A percentile compares a stretch with the other conserved stretches of the same genome.
phyloP scores from a whole-genome alignment of 1,139 yeast genomes.

The Blastobotrys buckinghamii region DNA sequence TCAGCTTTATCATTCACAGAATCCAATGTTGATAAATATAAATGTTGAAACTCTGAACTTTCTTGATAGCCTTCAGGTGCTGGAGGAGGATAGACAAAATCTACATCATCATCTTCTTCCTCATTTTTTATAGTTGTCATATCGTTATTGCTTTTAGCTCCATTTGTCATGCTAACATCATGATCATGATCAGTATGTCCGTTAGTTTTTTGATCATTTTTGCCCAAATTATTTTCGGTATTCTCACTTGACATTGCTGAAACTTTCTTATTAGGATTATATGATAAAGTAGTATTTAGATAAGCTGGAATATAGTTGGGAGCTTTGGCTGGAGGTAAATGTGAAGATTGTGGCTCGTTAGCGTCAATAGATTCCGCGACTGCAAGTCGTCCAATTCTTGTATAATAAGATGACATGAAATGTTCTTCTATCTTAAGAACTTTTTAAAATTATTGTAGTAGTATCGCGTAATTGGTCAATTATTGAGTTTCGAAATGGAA shows the following conservation, averaged over 20 bases:
- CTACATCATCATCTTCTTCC: not conserved
- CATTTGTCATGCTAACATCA: not conserved
- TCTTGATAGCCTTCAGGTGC: slow-evolving; percentile 14
- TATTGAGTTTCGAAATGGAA: too few species aligned
- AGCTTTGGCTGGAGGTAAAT: not conserved
- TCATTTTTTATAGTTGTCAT: slow-evolving; percentile 2
- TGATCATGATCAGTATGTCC: not conserved
- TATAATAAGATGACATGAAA: slow-evolving; percentile 31
- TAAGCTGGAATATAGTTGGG: slow-evolving; percentile 4
- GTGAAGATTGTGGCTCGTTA: slow-evolving; percentile 31
- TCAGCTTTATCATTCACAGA: not conserved
- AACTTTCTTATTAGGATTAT: not conserved
- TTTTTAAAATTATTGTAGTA: too few species aligned
- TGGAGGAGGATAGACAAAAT: slow-evolving; percentile 14
- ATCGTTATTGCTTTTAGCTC: not conserved
- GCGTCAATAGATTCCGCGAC: slow-evolving; percentile 38
- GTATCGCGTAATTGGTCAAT: too few species aligned
- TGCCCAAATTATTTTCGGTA: not conserved
- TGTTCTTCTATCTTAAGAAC: too few species aligned
- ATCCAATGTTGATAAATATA: slow-evolving; percentile 15
- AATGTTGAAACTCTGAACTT: slow-evolving; percentile 16
- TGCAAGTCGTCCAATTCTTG: slow-evolving; percentile 36
- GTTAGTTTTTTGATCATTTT: not conserved
- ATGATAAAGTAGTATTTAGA: slow-evolving; percentile 5
- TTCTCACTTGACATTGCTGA: slow-evolving; percentile 7